Evolutionary conservation across 148 eudicot species (phyloP).

Genomic region (Silene conica): DNA sequence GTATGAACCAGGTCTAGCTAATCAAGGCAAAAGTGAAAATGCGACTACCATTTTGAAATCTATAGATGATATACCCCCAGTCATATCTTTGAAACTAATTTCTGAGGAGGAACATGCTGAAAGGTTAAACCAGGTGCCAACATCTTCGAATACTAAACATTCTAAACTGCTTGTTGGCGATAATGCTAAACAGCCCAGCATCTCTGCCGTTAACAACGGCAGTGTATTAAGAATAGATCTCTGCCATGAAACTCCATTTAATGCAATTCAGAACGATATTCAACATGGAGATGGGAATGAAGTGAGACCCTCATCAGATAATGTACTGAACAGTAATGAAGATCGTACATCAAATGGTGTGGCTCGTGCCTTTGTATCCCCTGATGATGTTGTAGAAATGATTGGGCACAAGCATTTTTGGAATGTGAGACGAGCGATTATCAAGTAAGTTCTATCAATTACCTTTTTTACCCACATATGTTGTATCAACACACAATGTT

Average conservation of each 20-base stretch:
- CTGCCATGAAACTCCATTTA: slow-evolving; percentile 7
- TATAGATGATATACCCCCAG: neutral
- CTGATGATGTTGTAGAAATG: slow-evolving; percentile 42
- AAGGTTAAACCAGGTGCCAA: neutral
- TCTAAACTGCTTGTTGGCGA: neutral
- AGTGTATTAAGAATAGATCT: neutral
- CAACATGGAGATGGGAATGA: slow-evolving; percentile 7
- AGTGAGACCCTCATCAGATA: neutral
- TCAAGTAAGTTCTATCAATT: slow-evolving; percentile 56
- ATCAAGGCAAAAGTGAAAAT: neutral
- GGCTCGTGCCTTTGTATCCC: slow-evolving; percentile 18
- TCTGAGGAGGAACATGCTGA: neutral
- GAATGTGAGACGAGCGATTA: slow-evolving; percentile 47
- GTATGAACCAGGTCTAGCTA: neutral
- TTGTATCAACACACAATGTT: too few relatives aligned
- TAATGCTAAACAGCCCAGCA: neutral
- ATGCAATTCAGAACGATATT: neutral
- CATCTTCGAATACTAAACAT: slow-evolving; percentile 14
- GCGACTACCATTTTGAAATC: neutral
- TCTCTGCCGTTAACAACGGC: neutral
- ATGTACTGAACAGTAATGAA: neutral
- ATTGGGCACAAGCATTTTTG: slow-evolving; percentile 51
- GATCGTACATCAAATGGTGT: slow-evolving; percentile 3
- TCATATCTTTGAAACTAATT: neutral
- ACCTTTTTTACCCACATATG: too few relatives aligned